phyloP scores from a whole-genome alignment of 73 alveolate species.

The Strombidium stylifer region DNA sequence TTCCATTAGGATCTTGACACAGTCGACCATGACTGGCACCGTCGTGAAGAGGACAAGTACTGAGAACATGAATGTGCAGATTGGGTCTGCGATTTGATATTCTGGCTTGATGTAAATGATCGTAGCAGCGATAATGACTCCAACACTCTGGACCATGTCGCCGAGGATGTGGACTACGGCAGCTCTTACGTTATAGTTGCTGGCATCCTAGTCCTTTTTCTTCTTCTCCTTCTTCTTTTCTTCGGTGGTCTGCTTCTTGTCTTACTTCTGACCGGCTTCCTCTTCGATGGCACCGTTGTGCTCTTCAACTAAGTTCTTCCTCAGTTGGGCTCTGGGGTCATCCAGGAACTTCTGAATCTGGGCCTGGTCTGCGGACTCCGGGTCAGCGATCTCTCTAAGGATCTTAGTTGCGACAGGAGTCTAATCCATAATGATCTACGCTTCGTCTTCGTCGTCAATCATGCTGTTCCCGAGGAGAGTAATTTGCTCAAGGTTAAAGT shows the following conservation, averaged over 20 bases:
- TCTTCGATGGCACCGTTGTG: slow-evolving; percentile 49
- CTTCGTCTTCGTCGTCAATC: not conserved
- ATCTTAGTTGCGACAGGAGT: slow-evolving; percentile 3
- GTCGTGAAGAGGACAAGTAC: slow-evolving; percentile 86
- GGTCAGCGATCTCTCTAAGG: slow-evolving; percentile 4
- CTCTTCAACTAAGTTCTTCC: not conserved
- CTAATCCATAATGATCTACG: not conserved
- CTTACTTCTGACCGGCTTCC: slow-evolving; percentile 38
- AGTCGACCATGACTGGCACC: slow-evolving; percentile 76
- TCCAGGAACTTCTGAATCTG: slow-evolving; percentile 12
- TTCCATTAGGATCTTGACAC: slow-evolving; percentile 84
- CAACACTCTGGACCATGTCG: slow-evolving; percentile 87
- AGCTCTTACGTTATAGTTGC: not conserved
- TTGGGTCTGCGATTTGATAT: slow-evolving; percentile 80
- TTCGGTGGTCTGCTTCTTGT: slow-evolving; percentile 40
- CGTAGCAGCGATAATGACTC: slow-evolving; percentile 92
- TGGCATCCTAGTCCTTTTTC: not conserved
- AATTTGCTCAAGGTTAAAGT: not conserved
- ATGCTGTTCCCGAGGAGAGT: not conserved
- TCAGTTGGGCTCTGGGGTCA: not conserved
- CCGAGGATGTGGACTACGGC: slow-evolving; percentile 93
- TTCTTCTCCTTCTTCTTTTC: not conserved
- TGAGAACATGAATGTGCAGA: slow-evolving; percentile 90
- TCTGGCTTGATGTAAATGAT: slow-evolving; percentile 67
- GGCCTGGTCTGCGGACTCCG: slow-evolving; percentile 5